Conservation (phyloP, 2,329 filamentous ascomycete species). For the Ilyonectria mors-panacis region DNA sequence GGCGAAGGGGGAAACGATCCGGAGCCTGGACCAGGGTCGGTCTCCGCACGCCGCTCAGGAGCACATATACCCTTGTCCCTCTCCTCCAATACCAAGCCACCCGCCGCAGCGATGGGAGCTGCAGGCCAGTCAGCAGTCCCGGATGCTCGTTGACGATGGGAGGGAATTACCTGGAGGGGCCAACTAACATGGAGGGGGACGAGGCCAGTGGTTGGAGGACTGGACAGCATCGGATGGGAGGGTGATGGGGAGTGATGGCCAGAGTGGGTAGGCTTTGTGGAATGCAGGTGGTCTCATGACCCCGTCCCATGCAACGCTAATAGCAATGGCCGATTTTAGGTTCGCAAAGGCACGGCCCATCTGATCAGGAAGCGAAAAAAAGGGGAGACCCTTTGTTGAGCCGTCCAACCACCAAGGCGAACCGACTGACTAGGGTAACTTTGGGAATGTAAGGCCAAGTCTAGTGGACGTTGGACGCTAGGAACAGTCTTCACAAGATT, state of each 20-base stretch:
- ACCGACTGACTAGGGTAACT: slow-evolving; percentile 6
- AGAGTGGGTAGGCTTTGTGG: slow-evolving; percentile 43
- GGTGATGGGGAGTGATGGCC: slow-evolving; percentile 36
- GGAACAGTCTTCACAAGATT: slow-evolving; percentile 31
- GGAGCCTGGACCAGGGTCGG: slow-evolving; percentile 25
- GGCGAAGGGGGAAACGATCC: slow-evolving; percentile 26
- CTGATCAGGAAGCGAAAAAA: slow-evolving; percentile 42
- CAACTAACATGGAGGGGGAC: neutral
- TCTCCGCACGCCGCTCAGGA: slow-evolving; percentile 2
- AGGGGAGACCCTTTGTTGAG: slow-evolving; percentile 37
- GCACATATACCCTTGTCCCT: neutral
- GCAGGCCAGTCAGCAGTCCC: neutral
- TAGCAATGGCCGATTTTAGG: slow-evolving; percentile 48
- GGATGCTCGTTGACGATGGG: slow-evolving; percentile 1
- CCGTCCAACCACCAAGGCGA: slow-evolving; percentile 39
- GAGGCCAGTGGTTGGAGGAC: slow-evolving; percentile 35
- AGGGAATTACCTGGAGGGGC: neutral
- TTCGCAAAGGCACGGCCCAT: slow-evolving; percentile 47
- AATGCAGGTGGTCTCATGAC: slow-evolving; percentile 51
- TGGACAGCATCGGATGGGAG: slow-evolving; percentile 29
- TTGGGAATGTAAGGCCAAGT: slow-evolving; percentile 13
- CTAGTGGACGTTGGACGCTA: slow-evolving; percentile 29
- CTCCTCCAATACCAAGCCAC: slow-evolving; percentile 8
- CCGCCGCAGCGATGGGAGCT: neutral
- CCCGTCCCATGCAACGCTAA: slow-evolving; percentile 49